Percentiles rank a stretch among this genome's conserved stretches.
These are phyloP conservation scores for Amauroascus niger DNA, from an alignment of 2,329 filamentous ascomycete species.

Conservation along the genomic window DNA sequence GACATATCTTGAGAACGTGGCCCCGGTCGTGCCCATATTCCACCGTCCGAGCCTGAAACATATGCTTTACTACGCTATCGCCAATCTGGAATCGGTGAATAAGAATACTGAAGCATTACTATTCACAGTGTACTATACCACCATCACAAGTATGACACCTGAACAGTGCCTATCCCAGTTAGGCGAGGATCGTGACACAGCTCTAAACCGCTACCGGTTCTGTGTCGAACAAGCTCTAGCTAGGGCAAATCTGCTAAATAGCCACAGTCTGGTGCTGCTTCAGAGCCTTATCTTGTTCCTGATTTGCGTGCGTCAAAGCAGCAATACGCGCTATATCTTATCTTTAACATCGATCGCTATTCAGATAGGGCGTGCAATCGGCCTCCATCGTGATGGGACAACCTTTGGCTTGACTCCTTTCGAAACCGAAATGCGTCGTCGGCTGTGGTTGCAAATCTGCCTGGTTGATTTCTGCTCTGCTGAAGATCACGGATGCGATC, in stretches of 20 bases:
- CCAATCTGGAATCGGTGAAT: conserved; percentile 42
- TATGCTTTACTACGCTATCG: conserved; percentile 43
- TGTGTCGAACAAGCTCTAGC: conserved; percentile 55
- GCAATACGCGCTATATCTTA: conserved; percentile 37
- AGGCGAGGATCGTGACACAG: conserved; percentile 42
- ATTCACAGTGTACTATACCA: conserved; percentile 54
- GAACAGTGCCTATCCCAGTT: conserved; percentile 38
- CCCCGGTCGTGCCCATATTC: conserved; percentile 51
- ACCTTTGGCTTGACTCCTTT: conserved; percentile 40
- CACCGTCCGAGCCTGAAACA: conserved; percentile 48
- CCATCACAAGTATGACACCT: conserved; percentile 37
- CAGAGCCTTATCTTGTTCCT: conserved; percentile 56
- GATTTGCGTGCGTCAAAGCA: conserved; percentile 38
- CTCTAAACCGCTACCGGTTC: conserved; percentile 51
- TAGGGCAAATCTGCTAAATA: conserved; percentile 52
- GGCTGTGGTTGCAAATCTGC: conserved; percentile 44
- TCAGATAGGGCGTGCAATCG: conserved; percentile 38
- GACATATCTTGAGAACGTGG: conserved; percentile 52
- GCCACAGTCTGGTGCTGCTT: conserved; percentile 52
- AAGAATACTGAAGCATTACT: conserved; percentile 49
- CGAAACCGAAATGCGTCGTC: conserved; percentile 45
- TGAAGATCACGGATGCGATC: conserved; percentile 43
- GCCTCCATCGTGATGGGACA: conserved; percentile 44
- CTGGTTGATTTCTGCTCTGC: conserved; percentile 41
- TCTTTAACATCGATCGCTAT: conserved; percentile 36